Conservation (phyloP, 805 yeast species). For the Metschnikowia arizonensis region DNA sequence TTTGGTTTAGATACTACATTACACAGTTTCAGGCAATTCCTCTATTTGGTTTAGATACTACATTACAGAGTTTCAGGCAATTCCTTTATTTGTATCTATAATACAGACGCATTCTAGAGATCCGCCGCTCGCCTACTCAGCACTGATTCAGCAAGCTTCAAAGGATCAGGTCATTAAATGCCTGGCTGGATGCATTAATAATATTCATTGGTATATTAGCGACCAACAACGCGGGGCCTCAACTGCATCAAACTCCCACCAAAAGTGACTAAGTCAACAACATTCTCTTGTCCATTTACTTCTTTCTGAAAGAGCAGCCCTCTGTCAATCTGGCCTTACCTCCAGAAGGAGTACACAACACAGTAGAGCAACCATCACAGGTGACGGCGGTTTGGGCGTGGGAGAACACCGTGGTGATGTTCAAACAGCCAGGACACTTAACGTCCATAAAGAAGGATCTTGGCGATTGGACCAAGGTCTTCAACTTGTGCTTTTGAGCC, state of each 20-base stretch:
- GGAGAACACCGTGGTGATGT: conserved; percentile 98
- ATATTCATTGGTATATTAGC: conserved; percentile 1
- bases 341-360: conserved; percentile 98
- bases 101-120: conserved; percentile 20
- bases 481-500: conserved; percentile 94
- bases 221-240: conserved; percentile 4
- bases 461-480: conserved; percentile 95
- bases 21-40: too few relatives aligned
- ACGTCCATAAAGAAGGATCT: conserved; percentile 99
- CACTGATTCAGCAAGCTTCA: conserved; percentile 15
- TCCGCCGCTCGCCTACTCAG: conserved; percentile 15
- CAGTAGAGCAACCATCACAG: conserved; percentile 98
- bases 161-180: conserved; percentile 16
- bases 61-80: neutral
- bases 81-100: conserved; percentile 10
- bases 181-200: conserved; percentile 8
- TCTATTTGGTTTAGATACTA: too few relatives aligned
- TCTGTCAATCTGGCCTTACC: conserved; percentile 99
- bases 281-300: conserved; percentile 52
- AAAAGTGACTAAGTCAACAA: too few relatives aligned
- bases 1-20: too few relatives aligned
- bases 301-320: conserved; percentile 99
- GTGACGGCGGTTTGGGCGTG: conserved; percentile 99
- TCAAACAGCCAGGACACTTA: conserved; percentile 98
- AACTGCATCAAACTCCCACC: too few relatives aligned